phyloP scores from a whole-genome alignment of 345 rosid genomes.

The Bruguiera gymnorhiza region DNA sequence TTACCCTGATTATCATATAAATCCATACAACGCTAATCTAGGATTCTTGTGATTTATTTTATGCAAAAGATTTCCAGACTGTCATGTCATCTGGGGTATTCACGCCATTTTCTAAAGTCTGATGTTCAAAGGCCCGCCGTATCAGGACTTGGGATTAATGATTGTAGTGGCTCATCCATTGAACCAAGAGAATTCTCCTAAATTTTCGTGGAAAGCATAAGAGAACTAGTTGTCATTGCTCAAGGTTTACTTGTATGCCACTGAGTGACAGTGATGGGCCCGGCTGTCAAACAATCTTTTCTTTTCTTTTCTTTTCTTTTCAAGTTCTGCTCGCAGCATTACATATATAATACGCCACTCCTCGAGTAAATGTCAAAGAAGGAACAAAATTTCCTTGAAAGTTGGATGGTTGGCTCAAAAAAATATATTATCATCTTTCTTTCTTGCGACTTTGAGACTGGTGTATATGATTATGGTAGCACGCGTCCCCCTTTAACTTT shows the following conservation, averaged over 20 bases:
- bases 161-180: neutral
- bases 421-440: neutral
- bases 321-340: conserved; percentile 3
- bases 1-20: too few species aligned
- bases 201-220: too few species aligned
- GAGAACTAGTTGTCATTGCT: neutral
- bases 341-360: neutral
- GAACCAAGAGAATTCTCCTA: too few species aligned
- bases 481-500: conserved; percentile 23
- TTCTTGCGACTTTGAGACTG: conserved; percentile 15
- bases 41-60: too few species aligned
- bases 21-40: too few species aligned
- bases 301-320: too few species aligned
- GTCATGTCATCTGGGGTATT: too few species aligned
- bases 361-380: conserved; percentile 20
- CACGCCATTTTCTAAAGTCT: too few species aligned
- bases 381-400: conserved; percentile 2
- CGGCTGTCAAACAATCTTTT: neutral
- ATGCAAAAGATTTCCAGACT: too few species aligned
- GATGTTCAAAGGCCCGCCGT: too few species aligned
- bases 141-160: neutral
- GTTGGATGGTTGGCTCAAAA: too few species aligned
- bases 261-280: neutral
- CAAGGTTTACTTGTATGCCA: neutral
- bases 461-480: conserved; percentile 20